phyloP scores from a whole-genome alignment of 805 yeast species.

The Candida yuanshanica region DNA sequence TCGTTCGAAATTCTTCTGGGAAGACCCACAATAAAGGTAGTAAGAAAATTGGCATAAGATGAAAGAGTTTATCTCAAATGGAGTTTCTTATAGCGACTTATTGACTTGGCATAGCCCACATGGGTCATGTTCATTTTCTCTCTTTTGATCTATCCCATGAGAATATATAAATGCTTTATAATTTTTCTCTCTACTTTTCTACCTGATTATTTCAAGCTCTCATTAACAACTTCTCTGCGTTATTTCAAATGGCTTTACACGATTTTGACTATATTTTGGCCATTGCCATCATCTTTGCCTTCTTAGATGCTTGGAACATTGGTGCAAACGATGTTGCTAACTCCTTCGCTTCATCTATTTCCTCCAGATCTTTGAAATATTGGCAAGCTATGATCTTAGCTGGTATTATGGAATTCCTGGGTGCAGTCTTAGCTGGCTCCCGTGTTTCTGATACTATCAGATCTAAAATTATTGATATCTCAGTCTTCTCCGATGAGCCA shows the following conservation, averaged over 20 bases:
- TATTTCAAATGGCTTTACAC: conserved; percentile 12
- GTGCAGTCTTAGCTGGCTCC: conserved; percentile 69
- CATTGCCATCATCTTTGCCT: conserved; percentile 62
- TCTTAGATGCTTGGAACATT: conserved; percentile 72
- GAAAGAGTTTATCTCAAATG: too few species aligned
- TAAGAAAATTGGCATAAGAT: too few species aligned
- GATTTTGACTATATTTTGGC: conserved; percentile 68
- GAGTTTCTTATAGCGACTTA: too few species aligned
- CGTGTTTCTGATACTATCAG: conserved; percentile 71
- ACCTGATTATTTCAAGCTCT: too few species aligned
- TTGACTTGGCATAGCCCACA: too few species aligned
- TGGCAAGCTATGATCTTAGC: conserved; percentile 76
- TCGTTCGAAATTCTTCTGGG: too few species aligned
- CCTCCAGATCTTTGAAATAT: conserved; percentile 61
- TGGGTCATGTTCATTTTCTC: too few species aligned
- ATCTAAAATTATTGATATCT: conserved; percentile 52
- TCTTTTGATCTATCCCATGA: too few species aligned
- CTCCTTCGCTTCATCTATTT: conserved; percentile 72
- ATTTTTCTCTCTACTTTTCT: too few species aligned
- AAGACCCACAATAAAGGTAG: too few species aligned
- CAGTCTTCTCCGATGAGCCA: conserved; percentile 46
- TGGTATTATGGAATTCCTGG: conserved; percentile 65
- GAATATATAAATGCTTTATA: too few species aligned
- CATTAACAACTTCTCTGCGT: too few species aligned
- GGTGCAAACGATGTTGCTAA: conserved; percentile 83